These are phyloP conservation scores for Lepiota subincarnata DNA, from an alignment of 768 basidiomycete genomes.

Conservation along the genomic window DNA sequence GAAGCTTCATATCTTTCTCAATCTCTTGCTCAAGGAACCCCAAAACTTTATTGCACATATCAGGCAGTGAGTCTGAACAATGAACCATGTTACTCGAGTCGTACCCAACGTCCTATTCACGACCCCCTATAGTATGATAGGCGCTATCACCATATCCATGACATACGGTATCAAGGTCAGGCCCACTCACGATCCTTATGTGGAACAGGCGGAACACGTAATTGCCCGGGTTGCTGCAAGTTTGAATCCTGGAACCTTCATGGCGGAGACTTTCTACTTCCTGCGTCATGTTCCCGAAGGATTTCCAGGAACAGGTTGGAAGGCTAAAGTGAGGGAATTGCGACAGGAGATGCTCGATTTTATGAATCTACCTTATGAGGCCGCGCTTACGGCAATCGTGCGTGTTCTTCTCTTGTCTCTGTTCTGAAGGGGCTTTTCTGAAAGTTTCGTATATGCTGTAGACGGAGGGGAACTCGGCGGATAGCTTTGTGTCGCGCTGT, in stretches of 20 bases:
- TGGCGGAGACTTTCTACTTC: slow-evolving; percentile 17
- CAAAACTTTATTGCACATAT: no score
- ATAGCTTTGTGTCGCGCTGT: no score
- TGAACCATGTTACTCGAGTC: neutral
- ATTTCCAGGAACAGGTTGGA: slow-evolving; percentile 45
- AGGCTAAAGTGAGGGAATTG: slow-evolving; percentile 23
- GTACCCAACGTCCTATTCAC: neutral
- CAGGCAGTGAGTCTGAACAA: no score
- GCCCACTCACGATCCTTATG: neutral
- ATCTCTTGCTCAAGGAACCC: neutral
- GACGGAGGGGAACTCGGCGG: no score
- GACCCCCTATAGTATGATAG: no score
- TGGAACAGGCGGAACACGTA: slow-evolving; percentile 1
- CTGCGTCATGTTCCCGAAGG: slow-evolving; percentile 42
- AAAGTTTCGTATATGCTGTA: no score
- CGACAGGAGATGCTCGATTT: no score
- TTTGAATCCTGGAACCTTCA: slow-evolving; percentile 10
- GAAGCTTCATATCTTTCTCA: neutral
- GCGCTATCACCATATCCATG: no score
- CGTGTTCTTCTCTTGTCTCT: no score
- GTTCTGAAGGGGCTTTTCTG: no score
- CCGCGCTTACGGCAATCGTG: no score
- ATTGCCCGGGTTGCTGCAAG: neutral
- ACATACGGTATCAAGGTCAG: neutral
- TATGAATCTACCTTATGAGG: no score